Evolutionary conservation across 2,329 filamentous ascomycete genomes (phyloP), one percentile per base, ranked within the genome.

Genomic region (Aureobasidium musti): DNA sequence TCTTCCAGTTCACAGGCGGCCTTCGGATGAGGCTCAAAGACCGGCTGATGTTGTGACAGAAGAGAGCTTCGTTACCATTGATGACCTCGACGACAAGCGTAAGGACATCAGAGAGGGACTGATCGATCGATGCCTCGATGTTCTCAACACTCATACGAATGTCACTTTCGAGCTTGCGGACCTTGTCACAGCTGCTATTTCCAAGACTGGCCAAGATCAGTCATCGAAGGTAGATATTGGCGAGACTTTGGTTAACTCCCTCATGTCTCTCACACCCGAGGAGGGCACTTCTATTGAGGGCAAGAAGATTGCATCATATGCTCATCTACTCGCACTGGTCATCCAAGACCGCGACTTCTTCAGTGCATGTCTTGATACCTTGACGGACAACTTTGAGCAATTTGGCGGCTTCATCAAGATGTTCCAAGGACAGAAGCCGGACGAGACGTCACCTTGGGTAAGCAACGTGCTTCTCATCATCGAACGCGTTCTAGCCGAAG

Each of bases 91-190:
- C 69, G 85, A 86, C 39, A 86, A 91, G 75, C 88, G 95, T 53
- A 82, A 84, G 5, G 84, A 83, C n/a, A 82, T 98, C 47, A 87
- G 91, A 45, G 83, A 86, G 23, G 89, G 91, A 66, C 79, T 98
- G 65, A 93, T 98, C 67, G 93, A 97, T 72, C 90, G 92, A 67
- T 96, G 91, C 70, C 82, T 99, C 26, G 93, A 97, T 73, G 88
- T 98, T 39, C 88, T 99, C 63, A 90, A 94, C 75, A 89, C 89
- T 43, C 93, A 98, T 72, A 89, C 93, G 17, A 88, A 91, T 71
- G 88, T 94, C 13, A 96, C 95, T 0, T 95, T 97, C 72, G 94
- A 98, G 74, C 83, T 99, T 54, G 87, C 92, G 0, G 93, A 97
- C 72, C 82, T 99, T 23, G 93, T 99, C 65, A 86, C 86, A 43